Base-by-base conservation (phyloP, 2,329 filamentous ascomycete genomes). In the Microdochium paspali region DNA sequence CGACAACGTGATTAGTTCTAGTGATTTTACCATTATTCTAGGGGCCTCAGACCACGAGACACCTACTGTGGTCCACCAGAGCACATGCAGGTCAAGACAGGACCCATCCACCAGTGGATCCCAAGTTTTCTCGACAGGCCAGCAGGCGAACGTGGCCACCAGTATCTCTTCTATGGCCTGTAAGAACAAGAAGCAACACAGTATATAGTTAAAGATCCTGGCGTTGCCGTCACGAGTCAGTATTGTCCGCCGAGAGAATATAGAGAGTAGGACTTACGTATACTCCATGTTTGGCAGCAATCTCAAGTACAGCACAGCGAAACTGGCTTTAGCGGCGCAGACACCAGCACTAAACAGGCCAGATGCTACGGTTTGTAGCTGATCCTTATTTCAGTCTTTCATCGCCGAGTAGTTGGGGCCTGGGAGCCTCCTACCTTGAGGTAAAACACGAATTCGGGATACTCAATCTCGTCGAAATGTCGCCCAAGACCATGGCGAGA, bases 1-100 rank as follows among this genome's bases (percentile, higher is more conserved):
- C 28, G 28, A 21, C 4, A 13, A 10, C 18, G 44, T 20, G 26
- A 3, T 44, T 42, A 13, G 47, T 20, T 50, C n/a, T n/a, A n/a
- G n/a, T n/a, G n/a, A n/a, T n/a, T n/a, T n/a, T n/a, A n/a, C n/a
- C n/a, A n/a, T 23, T 12, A 20, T 24, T 43, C 13, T 15, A 30
- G 23, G 18, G 43, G 21, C 2, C 42, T 30, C 5, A 9, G 4
- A 46, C 4, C 4, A 21, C 25, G 4, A 18, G 21, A 23, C 15
- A 56, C 62, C 56, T 47, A 64, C 63, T 2, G 61, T 60, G 12
- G 47, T 51, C 54, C 62, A 66, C 59, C 59, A 65, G 2, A 65
- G 49, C 15, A 61, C 57, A 18, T 53, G 53, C 21, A 64, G 43
- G 42, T 63, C 52, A 10, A 60, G 35, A 18, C 59, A 65, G 15